These are phyloP conservation scores for Hypocrella siamensis DNA, from an alignment of 2,329 filamentous ascomycete genomes.

Conservation along the genomic window DNA sequence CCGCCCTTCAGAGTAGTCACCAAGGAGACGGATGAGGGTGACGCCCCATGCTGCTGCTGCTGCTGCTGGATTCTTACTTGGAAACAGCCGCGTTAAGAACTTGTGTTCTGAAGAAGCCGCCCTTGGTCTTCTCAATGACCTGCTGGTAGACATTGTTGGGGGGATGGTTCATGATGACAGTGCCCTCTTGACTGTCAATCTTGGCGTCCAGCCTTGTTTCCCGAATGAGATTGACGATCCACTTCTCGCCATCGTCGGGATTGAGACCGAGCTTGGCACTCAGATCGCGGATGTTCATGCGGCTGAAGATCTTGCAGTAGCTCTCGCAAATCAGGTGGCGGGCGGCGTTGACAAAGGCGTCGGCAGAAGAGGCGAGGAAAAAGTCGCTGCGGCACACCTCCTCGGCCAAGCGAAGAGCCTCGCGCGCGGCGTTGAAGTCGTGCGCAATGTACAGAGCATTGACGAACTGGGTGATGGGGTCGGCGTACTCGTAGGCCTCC, in stretches of 20 bases:
- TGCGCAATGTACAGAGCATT: conserved; percentile 82
- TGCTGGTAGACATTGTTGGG: conserved; percentile 98
- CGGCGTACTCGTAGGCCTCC: conserved; percentile 93
- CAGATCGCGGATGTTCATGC: conserved; percentile 95
- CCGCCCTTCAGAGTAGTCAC: too few species aligned
- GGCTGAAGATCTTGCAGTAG: conserved; percentile 99
- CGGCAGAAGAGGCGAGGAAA: conserved; percentile 75
- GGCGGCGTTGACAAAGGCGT: conserved; percentile 84
- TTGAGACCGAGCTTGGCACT: conserved; percentile 81
- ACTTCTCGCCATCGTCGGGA: conserved; percentile 96
- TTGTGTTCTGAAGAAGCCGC: conserved; percentile 95
- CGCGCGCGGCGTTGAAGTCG: conserved; percentile 82
- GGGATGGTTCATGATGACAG: conserved; percentile 98
- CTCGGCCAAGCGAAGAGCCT: conserved; percentile 78
- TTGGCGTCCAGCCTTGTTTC: conserved; percentile 96
- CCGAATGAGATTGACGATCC: conserved; percentile 98
- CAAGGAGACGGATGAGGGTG: too few species aligned
- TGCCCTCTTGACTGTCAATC: conserved; percentile 98
- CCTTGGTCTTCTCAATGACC: conserved; percentile 98
- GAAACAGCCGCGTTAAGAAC: conserved; percentile 61
- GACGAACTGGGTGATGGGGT: conserved; percentile 92
- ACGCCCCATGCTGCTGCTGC: too few species aligned
- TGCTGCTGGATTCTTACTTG: conserved; percentile 25
- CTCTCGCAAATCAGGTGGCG: conserved; percentile 95
- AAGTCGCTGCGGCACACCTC: conserved; percentile 87